Evolutionary conservation across 768 basidiomycete genomes (phyloP), one percentile per base, ranked within the genome.

Genomic region (Artomyces pyxidatus): DNA sequence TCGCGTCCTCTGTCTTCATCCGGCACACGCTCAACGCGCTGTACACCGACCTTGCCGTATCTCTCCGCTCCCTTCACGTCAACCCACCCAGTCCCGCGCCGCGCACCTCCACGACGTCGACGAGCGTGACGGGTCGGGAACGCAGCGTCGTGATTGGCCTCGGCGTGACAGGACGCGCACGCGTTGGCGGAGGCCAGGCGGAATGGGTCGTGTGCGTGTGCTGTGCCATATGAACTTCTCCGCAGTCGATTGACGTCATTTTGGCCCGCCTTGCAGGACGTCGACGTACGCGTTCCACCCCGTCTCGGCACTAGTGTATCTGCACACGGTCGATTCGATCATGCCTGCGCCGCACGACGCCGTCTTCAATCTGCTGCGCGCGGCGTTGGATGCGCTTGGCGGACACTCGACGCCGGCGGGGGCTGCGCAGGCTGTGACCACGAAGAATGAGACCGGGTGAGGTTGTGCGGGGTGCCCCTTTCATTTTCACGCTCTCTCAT

Each of bases 231-330:
- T 19, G 23, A 23, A 23, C 23, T 17, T 37, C 9, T 16, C 27
- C 27, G 17, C 37, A 22, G n/a, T 37, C 7, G 19, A 9, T 23
- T 26, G 37, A 19, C 41, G 23, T 42, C 12, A 19, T n/a, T 39
- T 39, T 48, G 17, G 41, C 23, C n/a, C 27, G 42, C 30, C 47
- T 23, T 16, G 6, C 62, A 87, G 86, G 35, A 72, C 78, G 58
- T 85, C 80, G 43, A 85, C 81, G 23, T 90, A 91, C 63, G 68
- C 69, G 1, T 88, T 89, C 62, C 87, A 85, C 2, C 83, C 85
- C 0, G 45, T 65, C 21, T 76, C 76, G 0, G 88, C 84, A 5
- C 72, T 81, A 37, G 80, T 91, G 47, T 64, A 78, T 42, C 57
- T 70, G 42, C 88, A 91, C 59, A 69, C 69, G 41, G 69, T 91